Base-by-base conservation (phyloP, 345 rosid genomes). In the Zanthoxylum bungeanum region DNA sequence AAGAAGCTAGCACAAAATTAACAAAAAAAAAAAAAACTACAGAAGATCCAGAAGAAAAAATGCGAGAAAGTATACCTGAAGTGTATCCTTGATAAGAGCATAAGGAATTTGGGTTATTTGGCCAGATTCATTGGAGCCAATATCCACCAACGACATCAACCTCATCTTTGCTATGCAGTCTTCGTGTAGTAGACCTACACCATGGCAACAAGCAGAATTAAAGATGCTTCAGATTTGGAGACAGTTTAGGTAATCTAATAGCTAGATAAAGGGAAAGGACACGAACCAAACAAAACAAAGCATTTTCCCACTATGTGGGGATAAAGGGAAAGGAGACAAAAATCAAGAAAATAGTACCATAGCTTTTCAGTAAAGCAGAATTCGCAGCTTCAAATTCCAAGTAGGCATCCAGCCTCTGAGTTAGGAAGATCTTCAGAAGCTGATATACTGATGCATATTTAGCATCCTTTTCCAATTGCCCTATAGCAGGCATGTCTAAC, bases 151-250 rank as follows among this genome's bases (percentile, higher is more conserved):
- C 74, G 98, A 90, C 82, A 92, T 81, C 81, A 90, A 71, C 73
- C 90, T 86, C 98, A 92, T 94, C 83, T 94, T 94, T 1, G 91
- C 70, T 69, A 90, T 80, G 73, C 97, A 92, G 51, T 92, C 96
- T 75, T 94, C 97, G 69, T 92, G 97, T 8, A 86, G 86, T 71
- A 92, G 97, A 58, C 90, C 97, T 96, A 79, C 4, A 76, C 16
- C 68, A 75, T 21, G 21, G 22, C 59, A 68, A 59, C 62, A 52
- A 70, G 50, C 33, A 72, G 34, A 39, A 6, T 27, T 42, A 24
- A 50, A 34, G 10, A 46, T 22, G 34, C 39, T 30, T 61, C 2
- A 53, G 37, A 36, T 55, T 19, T 21, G 33, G 7, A 56, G 59
- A 34, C 47, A 62, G n/a, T 25, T n/a, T 39, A 63, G 24, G 46